Base-by-base conservation (phyloP, 306 rosid genomes). In the Ammopiptanthus mongolicus region DNA sequence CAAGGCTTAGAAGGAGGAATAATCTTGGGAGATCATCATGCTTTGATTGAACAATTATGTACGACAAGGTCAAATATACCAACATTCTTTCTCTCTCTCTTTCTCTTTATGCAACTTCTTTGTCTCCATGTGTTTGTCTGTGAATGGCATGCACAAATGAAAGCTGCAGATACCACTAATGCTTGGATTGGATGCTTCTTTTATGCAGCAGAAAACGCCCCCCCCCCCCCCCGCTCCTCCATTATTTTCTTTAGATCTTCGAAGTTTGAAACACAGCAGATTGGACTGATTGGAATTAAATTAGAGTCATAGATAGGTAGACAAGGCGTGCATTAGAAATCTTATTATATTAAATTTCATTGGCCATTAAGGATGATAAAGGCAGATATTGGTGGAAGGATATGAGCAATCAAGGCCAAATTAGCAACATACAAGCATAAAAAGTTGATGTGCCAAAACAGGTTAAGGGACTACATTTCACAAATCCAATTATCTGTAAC, bases 61-160 rank as follows among this genome's bases (percentile, higher is more conserved):
- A 86, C 83, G 89, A 88, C 87, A 91, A 83, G 74, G 89, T 88
- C 93, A 85, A 86, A 79, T 85, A 78, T 76, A 80, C 90, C 86
- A 87, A 86, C 96, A 91, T 85, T 90, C 87, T 73, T 74, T 75
- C 63, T 82, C 75, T 78, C 77, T 74, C 65, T 81, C 44, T 46
- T 44, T 42, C 65, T 76, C 81, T 80, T 81, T 81, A 65, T 82
- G 80, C 74, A 81, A 76, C 59, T 72, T 52, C 56, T 86, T 94
- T 91, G 96, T 91, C 92, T 48, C 23, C 36, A 83, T 78, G 93
- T 57, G 34, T 78, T 88, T 90, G 97, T 87, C 83, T 62, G 65
- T 74, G 52, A 88, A 86, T 94, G 94, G 91, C 93, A 87, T 84
- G 96, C 94, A 86, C 3, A 77, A 39, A 65, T 15, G 85, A 88